Evolutionary conservation across 2,329 filamentous ascomycete species (phyloP).

Genomic region (Boeremia exigua): DNA sequence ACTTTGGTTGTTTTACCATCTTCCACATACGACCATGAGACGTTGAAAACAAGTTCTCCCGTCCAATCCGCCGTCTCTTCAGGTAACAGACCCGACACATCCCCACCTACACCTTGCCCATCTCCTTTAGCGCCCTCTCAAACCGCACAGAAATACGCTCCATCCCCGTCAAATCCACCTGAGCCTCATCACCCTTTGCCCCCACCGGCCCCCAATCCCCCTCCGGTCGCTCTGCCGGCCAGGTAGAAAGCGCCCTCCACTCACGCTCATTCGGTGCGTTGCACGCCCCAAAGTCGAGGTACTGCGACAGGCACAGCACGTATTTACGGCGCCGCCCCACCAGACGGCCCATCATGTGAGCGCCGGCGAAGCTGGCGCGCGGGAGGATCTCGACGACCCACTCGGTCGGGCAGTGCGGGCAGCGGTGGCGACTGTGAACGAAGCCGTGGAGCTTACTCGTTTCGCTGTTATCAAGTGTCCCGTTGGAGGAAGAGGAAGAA

Average conservation of each 20-base stretch:
- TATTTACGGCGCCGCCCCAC: not conserved
- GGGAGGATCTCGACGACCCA: not conserved
- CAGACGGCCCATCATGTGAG: constrained; percentile 1
- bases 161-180: not conserved
- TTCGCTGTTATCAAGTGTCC: not conserved
- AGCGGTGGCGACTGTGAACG: not conserved
- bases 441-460: not conserved
- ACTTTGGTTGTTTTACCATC: no score
- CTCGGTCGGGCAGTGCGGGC: constrained; percentile 3
- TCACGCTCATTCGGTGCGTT: not conserved
- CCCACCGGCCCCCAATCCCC: not conserved
- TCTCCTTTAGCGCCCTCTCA: constrained; percentile 1
- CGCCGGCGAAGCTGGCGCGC: constrained; percentile 1
- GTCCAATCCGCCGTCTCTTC: no score
- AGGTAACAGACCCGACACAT: no score
- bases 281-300: constrained; percentile 2
- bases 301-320: constrained; percentile 1
- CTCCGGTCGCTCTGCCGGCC: constrained; percentile 3
- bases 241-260: constrained; percentile 6
- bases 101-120: no score
- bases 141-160: constrained; percentile 5
- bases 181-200: not conserved
- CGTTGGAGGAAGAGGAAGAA: not conserved
- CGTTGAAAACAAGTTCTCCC: no score
- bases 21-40: no score